Percentiles rank a stretch among this genome's conserved stretches.
These are phyloP conservation scores for Lentinus tigrinus DNA, from an alignment of 768 basidiomycete genomes.

Conservation along the genomic window DNA sequence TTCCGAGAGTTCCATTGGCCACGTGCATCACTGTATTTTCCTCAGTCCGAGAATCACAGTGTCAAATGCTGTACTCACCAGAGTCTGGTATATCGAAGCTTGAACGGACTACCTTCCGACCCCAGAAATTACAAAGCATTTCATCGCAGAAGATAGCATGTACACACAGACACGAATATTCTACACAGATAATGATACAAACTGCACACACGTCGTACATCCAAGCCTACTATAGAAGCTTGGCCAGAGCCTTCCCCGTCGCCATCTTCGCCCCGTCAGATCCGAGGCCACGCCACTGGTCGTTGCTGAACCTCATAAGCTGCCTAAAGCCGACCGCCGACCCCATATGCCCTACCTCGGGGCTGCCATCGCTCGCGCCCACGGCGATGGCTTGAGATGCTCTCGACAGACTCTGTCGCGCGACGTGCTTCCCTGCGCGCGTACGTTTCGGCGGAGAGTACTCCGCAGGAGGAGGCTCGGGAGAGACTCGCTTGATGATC, in stretches of 20 bases:
- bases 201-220: neutral
- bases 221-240: neutral
- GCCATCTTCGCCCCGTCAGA: neutral
- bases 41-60: too few species aligned
- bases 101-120: too few species aligned
- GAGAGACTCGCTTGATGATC: constrained; percentile 6
- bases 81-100: too few species aligned
- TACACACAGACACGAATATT: neutral
- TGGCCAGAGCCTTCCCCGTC: constrained; percentile 1
- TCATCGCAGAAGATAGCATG: neutral
- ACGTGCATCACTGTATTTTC: too few species aligned
- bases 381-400: neutral
- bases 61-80: too few species aligned
- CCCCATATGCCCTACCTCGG: neutral
- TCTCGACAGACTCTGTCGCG: neutral
- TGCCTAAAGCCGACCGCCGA: neutral
- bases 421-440: constrained; percentile 20
- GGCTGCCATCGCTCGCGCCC: neutral
- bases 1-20: too few species aligned
- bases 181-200: neutral
- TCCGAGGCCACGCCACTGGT: neutral
- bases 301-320: neutral
- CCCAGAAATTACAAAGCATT: too few species aligned
- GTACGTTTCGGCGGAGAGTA: constrained; percentile 27
- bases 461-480: neutral